Evolutionary conservation across 2,329 filamentous ascomycete species (phyloP).

Genomic region (Sphaceloma murrayae): DNA sequence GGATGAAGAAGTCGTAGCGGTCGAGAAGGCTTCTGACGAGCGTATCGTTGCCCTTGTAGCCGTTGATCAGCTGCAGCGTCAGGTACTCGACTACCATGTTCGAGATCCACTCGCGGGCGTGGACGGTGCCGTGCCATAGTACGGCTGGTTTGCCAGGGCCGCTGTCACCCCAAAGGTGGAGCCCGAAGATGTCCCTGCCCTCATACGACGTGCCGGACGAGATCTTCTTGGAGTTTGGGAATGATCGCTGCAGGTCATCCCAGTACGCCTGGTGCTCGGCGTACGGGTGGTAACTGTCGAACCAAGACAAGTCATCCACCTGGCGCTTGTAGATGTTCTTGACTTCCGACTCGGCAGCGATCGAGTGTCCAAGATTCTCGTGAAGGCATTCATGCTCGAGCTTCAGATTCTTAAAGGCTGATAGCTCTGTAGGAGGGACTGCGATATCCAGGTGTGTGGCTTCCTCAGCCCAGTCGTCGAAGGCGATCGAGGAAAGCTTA

Average conservation of each 20-base stretch:
- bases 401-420: slow-evolving; percentile 27
- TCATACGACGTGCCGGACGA: slow-evolving; percentile 40
- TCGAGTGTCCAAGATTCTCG: slow-evolving; percentile 36
- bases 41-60: slow-evolving; percentile 33
- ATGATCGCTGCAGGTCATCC: slow-evolving; percentile 37
- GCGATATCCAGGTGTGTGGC: slow-evolving; percentile 20
- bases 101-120: slow-evolving; percentile 53
- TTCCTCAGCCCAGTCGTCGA: slow-evolving; percentile 20
- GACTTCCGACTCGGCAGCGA: slow-evolving; percentile 30
- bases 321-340: slow-evolving; percentile 11
- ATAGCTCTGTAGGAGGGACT: slow-evolving; percentile 16
- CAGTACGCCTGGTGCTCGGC: slow-evolving; percentile 44
- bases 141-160: slow-evolving; percentile 43
- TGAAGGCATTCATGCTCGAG: slow-evolving; percentile 33
- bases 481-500: slow-evolving; percentile 18
- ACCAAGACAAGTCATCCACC: slow-evolving; percentile 38
- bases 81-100: slow-evolving; percentile 44
- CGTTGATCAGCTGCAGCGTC: slow-evolving; percentile 40
- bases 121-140: slow-evolving; percentile 49
- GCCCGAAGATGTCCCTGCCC: slow-evolving; percentile 37
- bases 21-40: slow-evolving; percentile 42
- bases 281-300: slow-evolving; percentile 46
- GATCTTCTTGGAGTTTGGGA: slow-evolving; percentile 44
- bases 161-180: slow-evolving; percentile 46
- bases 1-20: slow-evolving; percentile 57